These are phyloP conservation scores for Alternaria sp. DNA, from an alignment of 2,329 filamentous ascomycete species.

Conservation along the genomic window DNA sequence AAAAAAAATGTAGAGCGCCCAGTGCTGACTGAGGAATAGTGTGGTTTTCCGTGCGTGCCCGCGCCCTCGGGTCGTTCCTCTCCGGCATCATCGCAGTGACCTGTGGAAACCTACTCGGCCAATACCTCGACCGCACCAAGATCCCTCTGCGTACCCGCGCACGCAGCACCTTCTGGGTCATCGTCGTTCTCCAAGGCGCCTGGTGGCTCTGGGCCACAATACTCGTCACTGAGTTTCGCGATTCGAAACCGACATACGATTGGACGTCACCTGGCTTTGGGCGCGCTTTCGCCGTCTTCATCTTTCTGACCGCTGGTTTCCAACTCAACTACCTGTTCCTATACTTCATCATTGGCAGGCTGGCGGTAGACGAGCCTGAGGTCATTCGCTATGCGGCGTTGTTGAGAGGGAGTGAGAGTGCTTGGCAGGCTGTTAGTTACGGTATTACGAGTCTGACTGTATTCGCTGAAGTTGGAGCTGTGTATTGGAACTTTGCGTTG, in stretches of 20 bases:
- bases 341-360: conserved; percentile 74
- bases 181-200: conserved; percentile 66
- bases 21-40: conserved; percentile 39
- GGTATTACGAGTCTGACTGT: conserved; percentile 67
- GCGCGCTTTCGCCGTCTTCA: conserved; percentile 68
- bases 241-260: conserved; percentile 67
- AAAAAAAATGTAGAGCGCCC: neutral
- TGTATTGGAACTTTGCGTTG: conserved; percentile 74
- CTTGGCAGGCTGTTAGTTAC: conserved; percentile 75
- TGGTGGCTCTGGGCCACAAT: conserved; percentile 78
- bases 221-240: conserved; percentile 66
- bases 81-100: conserved; percentile 71
- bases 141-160: conserved; percentile 63
- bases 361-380: conserved; percentile 67
- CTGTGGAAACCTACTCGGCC: conserved; percentile 69
- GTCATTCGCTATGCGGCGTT: conserved; percentile 72
- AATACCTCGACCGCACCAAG: conserved; percentile 66
- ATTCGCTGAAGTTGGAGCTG: conserved; percentile 69
- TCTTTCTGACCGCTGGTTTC: conserved; percentile 71
- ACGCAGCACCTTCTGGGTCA: conserved; percentile 61
- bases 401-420: conserved; percentile 73
- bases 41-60: conserved; percentile 73
- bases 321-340: conserved; percentile 77
- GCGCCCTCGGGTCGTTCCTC: conserved; percentile 74
- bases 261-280: conserved; percentile 71